Evolutionary conservation across 2,329 filamentous ascomycete genomes (phyloP).

Genomic region (Ophiocordyceps sinensis): DNA sequence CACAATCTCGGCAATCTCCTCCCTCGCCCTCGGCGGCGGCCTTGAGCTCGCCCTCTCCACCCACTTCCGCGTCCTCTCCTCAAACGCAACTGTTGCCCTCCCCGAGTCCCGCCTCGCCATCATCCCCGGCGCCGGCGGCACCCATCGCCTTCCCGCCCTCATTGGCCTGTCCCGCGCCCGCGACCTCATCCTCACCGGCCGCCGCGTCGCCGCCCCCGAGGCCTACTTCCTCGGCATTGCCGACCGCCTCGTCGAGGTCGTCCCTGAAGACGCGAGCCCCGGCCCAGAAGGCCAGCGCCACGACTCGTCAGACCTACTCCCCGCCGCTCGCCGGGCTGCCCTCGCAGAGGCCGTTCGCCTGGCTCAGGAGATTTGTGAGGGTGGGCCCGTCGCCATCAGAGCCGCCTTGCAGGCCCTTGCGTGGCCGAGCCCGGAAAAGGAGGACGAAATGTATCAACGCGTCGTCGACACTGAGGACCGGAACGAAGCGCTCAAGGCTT

Average conservation of each 20-base stretch:
- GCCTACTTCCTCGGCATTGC: slow-evolving; percentile 85
- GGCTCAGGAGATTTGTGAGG: slow-evolving; percentile 76
- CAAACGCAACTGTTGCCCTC: slow-evolving; percentile 63
- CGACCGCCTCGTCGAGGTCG: slow-evolving; percentile 75
- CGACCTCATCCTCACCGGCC: slow-evolving; percentile 79
- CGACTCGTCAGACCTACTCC: slow-evolving; percentile 25
- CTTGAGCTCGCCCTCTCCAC: slow-evolving; percentile 86
- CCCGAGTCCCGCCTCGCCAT: slow-evolving; percentile 91
- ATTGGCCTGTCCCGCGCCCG: slow-evolving; percentile 72
- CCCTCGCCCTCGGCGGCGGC: slow-evolving; percentile 78
- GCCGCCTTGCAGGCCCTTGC: slow-evolving; percentile 68
- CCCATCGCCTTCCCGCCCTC: slow-evolving; percentile 68
- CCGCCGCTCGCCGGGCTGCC: slow-evolving; percentile 49
- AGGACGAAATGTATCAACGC: slow-evolving; percentile 74
- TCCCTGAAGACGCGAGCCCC: slow-evolving; percentile 31
- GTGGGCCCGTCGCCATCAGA: slow-evolving; percentile 69
- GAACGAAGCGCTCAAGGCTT: slow-evolving; percentile 76
- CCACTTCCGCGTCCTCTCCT: slow-evolving; percentile 75
- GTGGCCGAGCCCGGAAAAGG: slow-evolving; percentile 58
- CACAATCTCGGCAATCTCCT: slow-evolving; percentile 78
- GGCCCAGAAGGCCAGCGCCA: too few species aligned
- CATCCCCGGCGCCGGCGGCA: slow-evolving; percentile 87
- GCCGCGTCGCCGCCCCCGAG: slow-evolving; percentile 69
- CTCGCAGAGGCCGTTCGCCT: slow-evolving; percentile 64
- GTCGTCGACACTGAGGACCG: slow-evolving; percentile 78